A percentile compares a stretch with the other conserved stretches of the same genome.
Evolutionary conservation across 208 protist genomes (phyloP).

Genomic region (Trypanosoma brucei): DNA sequence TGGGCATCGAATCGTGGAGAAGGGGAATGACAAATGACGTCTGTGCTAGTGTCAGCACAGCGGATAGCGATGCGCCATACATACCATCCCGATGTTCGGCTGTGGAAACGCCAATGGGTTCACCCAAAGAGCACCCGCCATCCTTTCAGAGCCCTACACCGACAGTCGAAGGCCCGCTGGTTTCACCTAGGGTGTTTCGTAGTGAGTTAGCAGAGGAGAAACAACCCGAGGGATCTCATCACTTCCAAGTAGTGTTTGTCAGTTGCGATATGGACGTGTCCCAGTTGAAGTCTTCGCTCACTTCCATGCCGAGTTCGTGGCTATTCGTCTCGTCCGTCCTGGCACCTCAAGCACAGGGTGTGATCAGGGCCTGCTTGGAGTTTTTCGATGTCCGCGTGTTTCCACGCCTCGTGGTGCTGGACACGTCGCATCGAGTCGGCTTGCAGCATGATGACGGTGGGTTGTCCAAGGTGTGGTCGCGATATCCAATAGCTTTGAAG

Average conservation of each 20-base stretch:
- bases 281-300: slow-evolving; percentile 27
- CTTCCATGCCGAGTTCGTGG: slow-evolving; percentile 43
- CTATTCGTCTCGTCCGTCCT: slow-evolving; percentile 32
- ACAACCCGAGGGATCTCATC: neutral
- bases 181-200: neutral
- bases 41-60: neutral
- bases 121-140: neutral
- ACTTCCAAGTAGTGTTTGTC: slow-evolving; percentile 59
- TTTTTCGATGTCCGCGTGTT: slow-evolving; percentile 48
- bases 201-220: neutral
- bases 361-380: slow-evolving; percentile 17
- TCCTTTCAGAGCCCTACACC: neutral
- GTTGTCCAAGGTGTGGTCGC: neutral
- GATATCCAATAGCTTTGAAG: neutral
- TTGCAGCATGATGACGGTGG: neutral
- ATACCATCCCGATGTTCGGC: neutral
- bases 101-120: neutral
- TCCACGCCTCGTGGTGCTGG: slow-evolving; percentile 43
- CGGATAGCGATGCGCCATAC: neutral
- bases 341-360: neutral
- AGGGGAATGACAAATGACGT: neutral
- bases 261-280: slow-evolving; percentile 40
- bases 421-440: neutral
- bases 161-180: neutral
- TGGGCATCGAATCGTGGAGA: neutral